Base-by-base conservation (phyloP, 129 eudicot genomes). In the Silybum marianum region DNA sequence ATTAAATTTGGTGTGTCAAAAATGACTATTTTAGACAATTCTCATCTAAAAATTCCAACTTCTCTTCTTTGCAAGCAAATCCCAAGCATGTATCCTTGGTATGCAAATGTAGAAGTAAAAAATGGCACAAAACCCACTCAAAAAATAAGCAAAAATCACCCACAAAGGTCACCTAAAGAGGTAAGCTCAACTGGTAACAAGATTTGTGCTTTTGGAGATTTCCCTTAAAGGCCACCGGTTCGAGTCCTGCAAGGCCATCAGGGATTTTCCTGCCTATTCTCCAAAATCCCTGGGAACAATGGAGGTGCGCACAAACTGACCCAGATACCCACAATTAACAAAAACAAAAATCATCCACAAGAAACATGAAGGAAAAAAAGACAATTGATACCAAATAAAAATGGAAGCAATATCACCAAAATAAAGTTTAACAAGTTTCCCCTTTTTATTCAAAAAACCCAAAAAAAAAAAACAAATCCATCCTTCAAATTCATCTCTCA, bases 361-460 rank as follows among this genome's bases (percentile, higher is more conserved):
- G 32, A 32, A 75, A 36, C 68, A 74, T 48, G 18, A 38, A 38
- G 38, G 11, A 9, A 63, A 63, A 42, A 69, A 82, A 21, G 42
- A 40, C 40, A 75, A 7, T 42, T 76, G 62, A 68, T 75, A 32
- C 80, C 75, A 7, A 22, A 69, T 76, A 82, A 75, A 48, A 75
- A 76, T 75, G 81, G 66, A 10, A 81, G 71, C 58, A 44, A 60
- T 42, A 62, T 73, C 48, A 68, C 73, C 25, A 79, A 78, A 19
- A 19, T 14, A n/a, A 69, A 73, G 80, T 77, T 65, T 28, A 73
- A 67, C 79, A 23, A 44, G 34, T 78, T 46, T 71, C 4, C 83
- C 83, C 83, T 84, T 38, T 88, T 88, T 86, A 81, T 86, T 86
- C 88, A 81, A 24, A 80, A 81, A 38, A 4, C 36, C 84, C 1